Base-by-base conservation (phyloP, 257 asterid species). In the Haberlea rhodopensis region DNA sequence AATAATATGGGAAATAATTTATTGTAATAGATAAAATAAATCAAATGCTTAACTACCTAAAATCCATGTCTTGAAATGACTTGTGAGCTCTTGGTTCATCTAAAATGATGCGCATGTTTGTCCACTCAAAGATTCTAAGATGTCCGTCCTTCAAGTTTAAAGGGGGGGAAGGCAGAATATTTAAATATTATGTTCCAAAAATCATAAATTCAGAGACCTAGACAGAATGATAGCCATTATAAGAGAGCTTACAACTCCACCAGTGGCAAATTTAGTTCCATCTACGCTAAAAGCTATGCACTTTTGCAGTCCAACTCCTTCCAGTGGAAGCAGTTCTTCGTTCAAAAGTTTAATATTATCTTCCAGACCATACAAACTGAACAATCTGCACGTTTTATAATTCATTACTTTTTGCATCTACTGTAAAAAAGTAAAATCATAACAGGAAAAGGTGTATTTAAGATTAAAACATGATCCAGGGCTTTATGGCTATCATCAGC, bases 31-130 rank as follows among this genome's bases (percentile, higher is more conserved):
- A 24, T 53, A 67, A 57, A 67, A 45, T 10, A 21, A 45, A 31
- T 8, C 19, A 56, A 66, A 46, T 7, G 45, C 48, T 58, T 57
- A 9, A 52, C 59, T 82, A 89, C 97, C 99, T 94, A 69, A 90
- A 94, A 82, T 94, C 97, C 88, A 94, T 87, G 76, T 94, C 97
- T 71, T 76, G 91, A 75, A 90, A 88, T 60, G 99, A 94, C 79
- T 94, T 87, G 86, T 94, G 99, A 70, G 97, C 97, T 73, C 81
- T 76, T 71, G 85, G 96, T 82, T 94, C 99, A 54, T 90, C 96
- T 56, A 84, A 72, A 76, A 87, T 77, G 69, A 74, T 56, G 23
- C 72, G 76, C 91, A 89, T 76, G 64, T 65, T 84, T 59, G 99
- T 97, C 99, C 99, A 94, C 77, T 90, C 95, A 34, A 87, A 86